Conservation (phyloP, 176 grass and related monocot genomes). For the Oryza rufipogon region DNA sequence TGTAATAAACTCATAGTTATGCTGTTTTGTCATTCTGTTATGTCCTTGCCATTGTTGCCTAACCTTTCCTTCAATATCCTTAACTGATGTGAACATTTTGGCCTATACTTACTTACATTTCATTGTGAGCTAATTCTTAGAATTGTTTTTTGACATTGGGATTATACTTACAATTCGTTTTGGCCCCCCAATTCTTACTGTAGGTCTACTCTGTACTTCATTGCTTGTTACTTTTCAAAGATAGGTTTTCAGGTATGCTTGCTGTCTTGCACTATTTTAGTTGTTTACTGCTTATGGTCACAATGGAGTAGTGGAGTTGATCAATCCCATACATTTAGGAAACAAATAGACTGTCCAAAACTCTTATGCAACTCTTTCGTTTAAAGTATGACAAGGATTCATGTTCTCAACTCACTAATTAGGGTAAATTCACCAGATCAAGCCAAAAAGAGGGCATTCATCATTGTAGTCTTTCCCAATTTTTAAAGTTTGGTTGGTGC, state of each 20-base stretch:
- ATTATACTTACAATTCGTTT: slow-evolving; percentile 39
- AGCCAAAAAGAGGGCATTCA: slow-evolving; percentile 15
- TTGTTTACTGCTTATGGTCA: slow-evolving; percentile 17
- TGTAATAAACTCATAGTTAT: background rate
- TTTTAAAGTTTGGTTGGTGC: background rate
- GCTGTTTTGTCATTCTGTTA: background rate
- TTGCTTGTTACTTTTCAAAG: slow-evolving; percentile 85
- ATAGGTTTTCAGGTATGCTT: slow-evolving; percentile 76
- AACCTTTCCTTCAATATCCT: slow-evolving; percentile 35
- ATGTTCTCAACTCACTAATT: slow-evolving; percentile 24
- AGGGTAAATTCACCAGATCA: background rate
- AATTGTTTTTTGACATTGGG: slow-evolving; percentile 18
- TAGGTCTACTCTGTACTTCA: slow-evolving; percentile 90
- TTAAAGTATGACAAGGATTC: background rate
- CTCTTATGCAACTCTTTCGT: background rate
- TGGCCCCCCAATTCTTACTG: slow-evolving; percentile 22
- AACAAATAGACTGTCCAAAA: slow-evolving; percentile 14
- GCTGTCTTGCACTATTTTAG: slow-evolving; percentile 37
- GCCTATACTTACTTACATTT: slow-evolving; percentile 20
- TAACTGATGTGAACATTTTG: slow-evolving; percentile 1
- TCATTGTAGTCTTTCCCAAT: slow-evolving; percentile 2
- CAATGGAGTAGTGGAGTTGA: slow-evolving; percentile 18
- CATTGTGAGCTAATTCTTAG: slow-evolving; percentile 29
- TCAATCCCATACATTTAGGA: slow-evolving; percentile 4
- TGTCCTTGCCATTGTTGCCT: slow-evolving; percentile 3